Conservation (phyloP, 768 basidiomycete species). For the Trametes sanguinea region DNA sequence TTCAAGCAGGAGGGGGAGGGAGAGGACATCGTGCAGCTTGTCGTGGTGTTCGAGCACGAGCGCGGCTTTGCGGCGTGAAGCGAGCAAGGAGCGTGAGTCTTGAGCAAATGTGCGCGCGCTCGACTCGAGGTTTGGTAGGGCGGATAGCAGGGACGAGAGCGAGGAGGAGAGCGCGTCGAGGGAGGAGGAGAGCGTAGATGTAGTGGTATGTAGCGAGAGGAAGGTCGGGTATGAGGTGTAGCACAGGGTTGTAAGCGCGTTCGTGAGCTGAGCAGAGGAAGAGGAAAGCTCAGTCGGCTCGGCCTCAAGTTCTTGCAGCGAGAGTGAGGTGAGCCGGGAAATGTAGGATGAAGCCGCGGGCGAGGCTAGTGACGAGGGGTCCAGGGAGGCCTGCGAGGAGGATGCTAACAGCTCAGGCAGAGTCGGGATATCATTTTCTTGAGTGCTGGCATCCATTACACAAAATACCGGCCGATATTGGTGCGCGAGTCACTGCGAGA, state of each 20-base stretch:
- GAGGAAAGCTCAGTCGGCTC: constrained; percentile 80
- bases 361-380: constrained; percentile 18
- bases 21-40: constrained; percentile 88
- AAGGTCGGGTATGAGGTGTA: constrained; percentile 92
- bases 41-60: constrained; percentile 94
- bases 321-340: constrained; percentile 60
- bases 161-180: constrained; percentile 75
- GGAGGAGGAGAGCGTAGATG: constrained; percentile 70
- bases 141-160: constrained; percentile 65
- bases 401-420: constrained; percentile 26
- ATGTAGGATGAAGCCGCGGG: constrained; percentile 53
- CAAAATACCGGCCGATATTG: no score
- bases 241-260: constrained; percentile 86
- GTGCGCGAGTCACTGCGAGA: not conserved
- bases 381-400: constrained; percentile 21
- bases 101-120: constrained; percentile 71
- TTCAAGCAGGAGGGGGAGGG: constrained; percentile 87
- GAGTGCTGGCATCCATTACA: not conserved
- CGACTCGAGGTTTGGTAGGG: constrained; percentile 77
- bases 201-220: constrained; percentile 81
- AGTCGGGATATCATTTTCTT: constrained; percentile 18
- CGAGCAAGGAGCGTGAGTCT: constrained; percentile 72
- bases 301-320: constrained; percentile 65
- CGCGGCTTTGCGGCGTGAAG: constrained; percentile 72
- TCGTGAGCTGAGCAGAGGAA: constrained; percentile 83